phyloP scores from a whole-genome alignment of 2,329 filamentous ascomycete species.

The Ophiognomonia clavigignenti-juglandacearum region DNA sequence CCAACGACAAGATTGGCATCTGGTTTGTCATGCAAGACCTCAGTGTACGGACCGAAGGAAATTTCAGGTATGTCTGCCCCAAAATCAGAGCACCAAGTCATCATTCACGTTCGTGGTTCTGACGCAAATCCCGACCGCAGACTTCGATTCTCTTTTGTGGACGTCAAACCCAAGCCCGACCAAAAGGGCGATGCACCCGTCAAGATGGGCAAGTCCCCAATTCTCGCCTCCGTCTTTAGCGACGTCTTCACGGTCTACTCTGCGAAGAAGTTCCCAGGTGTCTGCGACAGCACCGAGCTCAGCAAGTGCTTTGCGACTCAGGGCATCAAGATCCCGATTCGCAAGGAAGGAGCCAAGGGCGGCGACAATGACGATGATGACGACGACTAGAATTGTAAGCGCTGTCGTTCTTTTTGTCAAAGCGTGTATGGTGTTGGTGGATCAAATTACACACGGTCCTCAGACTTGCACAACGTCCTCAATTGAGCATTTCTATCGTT shows the following conservation, averaged over 20 bases:
- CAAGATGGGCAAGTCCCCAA: constrained; percentile 71
- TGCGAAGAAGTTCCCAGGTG: constrained; percentile 96
- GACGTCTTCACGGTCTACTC: constrained; percentile 91
- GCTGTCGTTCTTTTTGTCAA: too few relatives aligned
- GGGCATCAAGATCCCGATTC: constrained; percentile 93
- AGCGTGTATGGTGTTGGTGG: too few relatives aligned
- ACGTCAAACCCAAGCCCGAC: constrained; percentile 50
- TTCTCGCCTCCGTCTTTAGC: constrained; percentile 81
- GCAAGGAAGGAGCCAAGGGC: constrained; percentile 66
- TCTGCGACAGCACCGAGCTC: constrained; percentile 85
- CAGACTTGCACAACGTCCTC: too few relatives aligned
- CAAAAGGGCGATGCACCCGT: constrained; percentile 32
- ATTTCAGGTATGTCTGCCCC: constrained; percentile 68
- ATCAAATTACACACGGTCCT: too few relatives aligned
- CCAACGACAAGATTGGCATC: constrained; percentile 75
- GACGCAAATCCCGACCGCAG: constrained; percentile 28
- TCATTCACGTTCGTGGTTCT: not conserved
- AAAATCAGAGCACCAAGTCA: too few relatives aligned
- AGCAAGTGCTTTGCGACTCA: constrained; percentile 92
- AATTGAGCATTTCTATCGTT: too few relatives aligned
- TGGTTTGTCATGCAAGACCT: constrained; percentile 98
- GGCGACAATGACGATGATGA: constrained; percentile 47
- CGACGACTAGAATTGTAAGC: constrained; percentile 10
- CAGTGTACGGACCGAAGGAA: constrained; percentile 87
- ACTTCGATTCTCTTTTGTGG: constrained; percentile 71